Evolutionary conservation across 768 basidiomycete species (phyloP).

Genomic region (Amanita exitialis): DNA sequence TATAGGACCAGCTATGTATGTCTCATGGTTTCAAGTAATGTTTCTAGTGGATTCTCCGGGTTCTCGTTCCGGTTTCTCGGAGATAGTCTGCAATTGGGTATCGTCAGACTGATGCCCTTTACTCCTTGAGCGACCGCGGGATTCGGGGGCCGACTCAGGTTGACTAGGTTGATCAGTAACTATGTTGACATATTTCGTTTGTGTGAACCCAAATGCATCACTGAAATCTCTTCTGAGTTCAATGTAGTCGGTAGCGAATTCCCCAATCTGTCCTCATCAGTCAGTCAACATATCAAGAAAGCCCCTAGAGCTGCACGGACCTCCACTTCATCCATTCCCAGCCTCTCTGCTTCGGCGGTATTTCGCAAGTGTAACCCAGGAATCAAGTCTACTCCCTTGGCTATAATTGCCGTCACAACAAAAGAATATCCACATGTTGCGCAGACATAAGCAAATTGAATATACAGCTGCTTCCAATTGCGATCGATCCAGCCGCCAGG

Average conservation of each 20-base stretch:
- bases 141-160: neutral
- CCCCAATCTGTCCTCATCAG: conserved; percentile 38
- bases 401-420: conserved; percentile 50
- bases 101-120: conserved; percentile 3
- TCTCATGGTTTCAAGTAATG: neutral
- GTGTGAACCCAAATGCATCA: conserved; percentile 19
- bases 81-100: conserved; percentile 12
- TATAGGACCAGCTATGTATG: neutral
- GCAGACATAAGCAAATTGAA: conserved; percentile 58
- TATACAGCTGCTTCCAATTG: conserved; percentile 73
- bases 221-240: conserved; percentile 59
- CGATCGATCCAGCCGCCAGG: conserved; percentile 67
- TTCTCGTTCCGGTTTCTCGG: conserved; percentile 21
- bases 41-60: neutral
- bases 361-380: conserved; percentile 49
- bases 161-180: neutral
- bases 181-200: neutral
- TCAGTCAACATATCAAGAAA: neutral
- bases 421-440: conserved; percentile 52
- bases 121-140: neutral
- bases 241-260: conserved; percentile 61
- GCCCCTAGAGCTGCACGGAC: conserved; percentile 19
- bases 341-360: conserved; percentile 43
- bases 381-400: conserved; percentile 42
- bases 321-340: conserved; percentile 68